A percentile compares a stretch with the other conserved stretches of the same genome.
Evolutionary conservation across 1,139 yeast genomes (phyloP).

Genomic region (Candida tropicalis): DNA sequence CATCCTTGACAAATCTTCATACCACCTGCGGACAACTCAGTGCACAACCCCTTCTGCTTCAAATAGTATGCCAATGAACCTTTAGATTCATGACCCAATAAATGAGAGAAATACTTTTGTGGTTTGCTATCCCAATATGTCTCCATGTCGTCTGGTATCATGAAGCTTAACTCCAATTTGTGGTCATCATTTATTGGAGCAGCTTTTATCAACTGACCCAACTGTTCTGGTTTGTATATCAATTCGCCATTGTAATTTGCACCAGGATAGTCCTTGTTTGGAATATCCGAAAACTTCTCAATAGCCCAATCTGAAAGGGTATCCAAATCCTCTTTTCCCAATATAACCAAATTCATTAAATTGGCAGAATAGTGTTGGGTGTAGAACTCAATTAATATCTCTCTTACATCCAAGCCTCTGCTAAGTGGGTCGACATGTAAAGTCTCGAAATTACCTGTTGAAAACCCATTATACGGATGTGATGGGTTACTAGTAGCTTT

Average conservation of each 20-base stretch:
- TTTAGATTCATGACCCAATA: slow-evolving; percentile 86
- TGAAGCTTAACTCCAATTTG: slow-evolving; percentile 66
- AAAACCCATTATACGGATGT: slow-evolving; percentile 76
- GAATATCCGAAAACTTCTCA: slow-evolving; percentile 65
- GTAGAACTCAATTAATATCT: slow-evolving; percentile 64
- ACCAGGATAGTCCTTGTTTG: slow-evolving; percentile 53
- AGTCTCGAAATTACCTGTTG: slow-evolving; percentile 72
- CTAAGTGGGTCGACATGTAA: slow-evolving; percentile 56
- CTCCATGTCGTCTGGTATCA: slow-evolving; percentile 72
- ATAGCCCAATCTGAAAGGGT: slow-evolving; percentile 70
- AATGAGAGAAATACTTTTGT: slow-evolving; percentile 69
- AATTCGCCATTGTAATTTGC: slow-evolving; percentile 48
- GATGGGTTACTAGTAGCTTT: slow-evolving; percentile 68
- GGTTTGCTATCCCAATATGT: slow-evolving; percentile 70
- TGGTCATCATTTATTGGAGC: slow-evolving; percentile 84
- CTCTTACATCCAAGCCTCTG: slow-evolving; percentile 60
- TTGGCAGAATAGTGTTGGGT: slow-evolving; percentile 69
- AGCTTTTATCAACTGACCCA: slow-evolving; percentile 60
- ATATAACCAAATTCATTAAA: slow-evolving; percentile 81
- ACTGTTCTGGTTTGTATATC: slow-evolving; percentile 43
- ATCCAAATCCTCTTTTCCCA: slow-evolving; percentile 81
- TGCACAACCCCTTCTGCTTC: slow-evolving; percentile 77
- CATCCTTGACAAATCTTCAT: slow-evolving; percentile 69
- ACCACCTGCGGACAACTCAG: slow-evolving; percentile 74
- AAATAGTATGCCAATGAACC: slow-evolving; percentile 77